Percentiles rank a stretch among this genome's conserved stretches.
Conservation (phyloP, 2,329 filamentous ascomycete species). For the Neospermospora avenae region DNA sequence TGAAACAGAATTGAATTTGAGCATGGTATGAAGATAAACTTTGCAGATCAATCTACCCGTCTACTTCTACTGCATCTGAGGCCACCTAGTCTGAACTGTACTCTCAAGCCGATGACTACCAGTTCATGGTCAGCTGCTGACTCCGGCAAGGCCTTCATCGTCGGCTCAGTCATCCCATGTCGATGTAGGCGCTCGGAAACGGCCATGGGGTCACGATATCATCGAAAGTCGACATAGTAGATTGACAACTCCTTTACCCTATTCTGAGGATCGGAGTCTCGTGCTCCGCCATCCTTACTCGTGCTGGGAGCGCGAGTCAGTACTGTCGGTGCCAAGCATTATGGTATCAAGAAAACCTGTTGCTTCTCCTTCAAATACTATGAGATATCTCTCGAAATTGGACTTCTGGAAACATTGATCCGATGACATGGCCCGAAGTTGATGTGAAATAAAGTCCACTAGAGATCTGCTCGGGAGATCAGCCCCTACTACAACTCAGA, state of each 20-base stretch:
- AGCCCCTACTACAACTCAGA: background rate
- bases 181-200: background rate
- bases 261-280: background rate
- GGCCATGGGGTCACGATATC: background rate
- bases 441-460: background rate
- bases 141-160: background rate
- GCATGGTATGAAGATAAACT: no score
- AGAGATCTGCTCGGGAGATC: background rate
- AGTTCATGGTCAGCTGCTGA: no score
- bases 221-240: background rate
- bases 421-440: background rate
- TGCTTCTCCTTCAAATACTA: background rate
- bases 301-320: conserved; percentile 1
- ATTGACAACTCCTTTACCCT: background rate
- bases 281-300: background rate
- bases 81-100: no score
- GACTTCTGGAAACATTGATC: background rate
- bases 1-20: no score
- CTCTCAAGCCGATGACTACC: no score
- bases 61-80: no score
- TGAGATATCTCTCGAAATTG: background rate
- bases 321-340: background rate
- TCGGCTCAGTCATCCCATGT: background rate
- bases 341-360: background rate
- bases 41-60: no score